phyloP scores from a whole-genome alignment of 1,284 basidiomycete genomes.

The Ceratobasidium sp. region DNA sequence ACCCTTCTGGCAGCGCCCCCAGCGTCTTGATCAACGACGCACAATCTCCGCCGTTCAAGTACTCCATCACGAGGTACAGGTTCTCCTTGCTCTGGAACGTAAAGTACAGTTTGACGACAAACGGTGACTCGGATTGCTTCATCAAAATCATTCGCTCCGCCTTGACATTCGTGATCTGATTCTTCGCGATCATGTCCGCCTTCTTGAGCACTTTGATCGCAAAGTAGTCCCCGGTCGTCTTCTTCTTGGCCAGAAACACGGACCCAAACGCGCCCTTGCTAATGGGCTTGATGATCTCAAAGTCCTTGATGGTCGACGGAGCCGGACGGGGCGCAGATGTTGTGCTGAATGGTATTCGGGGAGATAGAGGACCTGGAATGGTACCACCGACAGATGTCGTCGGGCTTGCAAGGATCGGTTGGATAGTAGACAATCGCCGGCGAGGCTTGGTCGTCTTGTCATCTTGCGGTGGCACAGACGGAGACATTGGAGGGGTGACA shows the following conservation, averaged over 20 bases:
- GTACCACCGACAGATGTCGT: slow-evolving; percentile 60
- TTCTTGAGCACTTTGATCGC: slow-evolving; percentile 99
- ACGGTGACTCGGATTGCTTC: slow-evolving; percentile 99
- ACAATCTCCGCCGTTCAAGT: slow-evolving; percentile 96
- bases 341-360: slow-evolving; percentile 70
- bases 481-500: slow-evolving; percentile 79
- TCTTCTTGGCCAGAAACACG: slow-evolving; percentile 98
- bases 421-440: slow-evolving; percentile 77
- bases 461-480: slow-evolving; percentile 70
- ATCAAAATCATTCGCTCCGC: slow-evolving; percentile 99
- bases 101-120: slow-evolving; percentile 98
- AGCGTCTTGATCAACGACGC: slow-evolving; percentile 95
- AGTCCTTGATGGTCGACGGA: slow-evolving; percentile 96
- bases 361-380: slow-evolving; percentile 76
- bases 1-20: slow-evolving; percentile 94
- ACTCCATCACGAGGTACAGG: slow-evolving; percentile 98
- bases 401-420: slow-evolving; percentile 65
- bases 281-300: slow-evolving; percentile 99
- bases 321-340: slow-evolving; percentile 82
- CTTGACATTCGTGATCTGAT: slow-evolving; percentile 99
- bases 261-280: slow-evolving; percentile 99
- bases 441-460: slow-evolving; percentile 61
- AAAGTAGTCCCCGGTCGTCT: slow-evolving; percentile 97
- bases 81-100: slow-evolving; percentile 99
- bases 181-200: slow-evolving; percentile 99